Conservation (phyloP, 148 eudicot genomes). For the Polygonum maritimum region DNA sequence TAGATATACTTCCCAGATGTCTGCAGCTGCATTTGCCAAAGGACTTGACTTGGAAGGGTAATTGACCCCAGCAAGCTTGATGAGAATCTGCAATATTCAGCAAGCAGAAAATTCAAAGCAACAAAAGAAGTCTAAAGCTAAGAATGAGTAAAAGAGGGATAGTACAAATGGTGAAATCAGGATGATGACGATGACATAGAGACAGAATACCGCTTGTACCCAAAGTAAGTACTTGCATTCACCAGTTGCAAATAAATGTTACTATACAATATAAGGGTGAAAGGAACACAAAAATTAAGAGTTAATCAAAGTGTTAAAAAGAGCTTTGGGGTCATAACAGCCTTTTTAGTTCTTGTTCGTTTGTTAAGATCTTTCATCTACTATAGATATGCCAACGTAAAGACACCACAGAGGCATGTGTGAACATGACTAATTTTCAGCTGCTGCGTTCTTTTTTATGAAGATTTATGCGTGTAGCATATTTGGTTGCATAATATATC, state of each 20-base stretch:
- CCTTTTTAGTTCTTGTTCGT: neutral
- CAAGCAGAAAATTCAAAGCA: conserved; percentile 28
- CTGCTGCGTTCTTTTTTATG: neutral
- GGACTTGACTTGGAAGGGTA: no score
- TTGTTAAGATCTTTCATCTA: neutral
- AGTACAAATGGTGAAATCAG: conserved; percentile 71
- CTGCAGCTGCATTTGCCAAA: no score
- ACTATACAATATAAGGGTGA: neutral
- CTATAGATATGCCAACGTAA: conserved; percentile 86
- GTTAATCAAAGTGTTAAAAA: neutral
- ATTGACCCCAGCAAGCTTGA: neutral
- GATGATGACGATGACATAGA: conserved; percentile 74
- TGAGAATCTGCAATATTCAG: conserved; percentile 28
- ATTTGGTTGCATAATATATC: neutral
- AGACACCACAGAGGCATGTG: conserved; percentile 87
- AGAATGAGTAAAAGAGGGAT: conserved; percentile 41
- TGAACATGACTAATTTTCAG: conserved; percentile 28
- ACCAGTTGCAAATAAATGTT: neutral
- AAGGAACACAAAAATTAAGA: neutral
- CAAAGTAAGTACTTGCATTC: conserved; percentile 43
- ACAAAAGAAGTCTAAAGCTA: conserved; percentile 33
- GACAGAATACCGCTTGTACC: conserved; percentile 90
- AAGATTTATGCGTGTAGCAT: neutral
- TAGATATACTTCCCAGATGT: no score
- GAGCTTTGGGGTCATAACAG: neutral